phyloP scores from a whole-genome alignment of 768 basidiomycete genomes.

The Candolleomyces eurysporus region DNA sequence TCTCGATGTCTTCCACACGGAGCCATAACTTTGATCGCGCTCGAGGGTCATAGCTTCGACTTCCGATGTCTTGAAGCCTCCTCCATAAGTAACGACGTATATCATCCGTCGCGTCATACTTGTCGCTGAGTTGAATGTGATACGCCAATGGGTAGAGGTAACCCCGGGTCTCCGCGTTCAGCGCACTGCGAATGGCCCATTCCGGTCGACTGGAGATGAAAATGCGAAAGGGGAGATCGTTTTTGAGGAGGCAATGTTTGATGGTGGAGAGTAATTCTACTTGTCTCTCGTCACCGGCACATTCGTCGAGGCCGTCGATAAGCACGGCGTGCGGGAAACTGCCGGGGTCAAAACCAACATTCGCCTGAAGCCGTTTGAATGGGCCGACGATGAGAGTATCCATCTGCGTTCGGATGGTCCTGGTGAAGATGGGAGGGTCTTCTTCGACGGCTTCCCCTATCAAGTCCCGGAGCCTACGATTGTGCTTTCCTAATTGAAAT shows the following conservation, averaged over 20 bases:
- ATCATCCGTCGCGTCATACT: not conserved
- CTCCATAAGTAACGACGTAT: not conserved
- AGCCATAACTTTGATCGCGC: not conserved
- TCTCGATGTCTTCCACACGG: not conserved
- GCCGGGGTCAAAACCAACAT: too few relatives aligned
- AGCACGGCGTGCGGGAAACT: too few relatives aligned
- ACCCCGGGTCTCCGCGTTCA: not conserved
- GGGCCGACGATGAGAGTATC: too few relatives aligned
- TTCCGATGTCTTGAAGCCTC: not conserved
- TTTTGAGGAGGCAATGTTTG: not conserved
- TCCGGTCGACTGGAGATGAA: slow-evolving; percentile 5
- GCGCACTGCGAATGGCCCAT: not conserved
- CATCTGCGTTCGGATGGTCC: too few relatives aligned
- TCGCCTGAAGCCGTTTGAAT: too few relatives aligned
- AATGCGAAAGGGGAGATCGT: not conserved
- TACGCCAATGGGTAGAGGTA: not conserved
- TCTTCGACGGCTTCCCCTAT: too few relatives aligned
- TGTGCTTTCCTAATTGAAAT: too few relatives aligned
- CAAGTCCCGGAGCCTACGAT: too few relatives aligned
- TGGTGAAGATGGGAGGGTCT: too few relatives aligned
- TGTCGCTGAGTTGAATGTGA: not conserved
- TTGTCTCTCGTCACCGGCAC: not conserved
- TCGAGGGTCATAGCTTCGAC: too few relatives aligned
- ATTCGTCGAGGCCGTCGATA: too few relatives aligned
- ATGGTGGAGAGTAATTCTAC: not conserved